These are phyloP conservation scores for Phytophthora cactorum DNA, from an alignment of 352 stramenopile species.

Conservation along the genomic window DNA sequence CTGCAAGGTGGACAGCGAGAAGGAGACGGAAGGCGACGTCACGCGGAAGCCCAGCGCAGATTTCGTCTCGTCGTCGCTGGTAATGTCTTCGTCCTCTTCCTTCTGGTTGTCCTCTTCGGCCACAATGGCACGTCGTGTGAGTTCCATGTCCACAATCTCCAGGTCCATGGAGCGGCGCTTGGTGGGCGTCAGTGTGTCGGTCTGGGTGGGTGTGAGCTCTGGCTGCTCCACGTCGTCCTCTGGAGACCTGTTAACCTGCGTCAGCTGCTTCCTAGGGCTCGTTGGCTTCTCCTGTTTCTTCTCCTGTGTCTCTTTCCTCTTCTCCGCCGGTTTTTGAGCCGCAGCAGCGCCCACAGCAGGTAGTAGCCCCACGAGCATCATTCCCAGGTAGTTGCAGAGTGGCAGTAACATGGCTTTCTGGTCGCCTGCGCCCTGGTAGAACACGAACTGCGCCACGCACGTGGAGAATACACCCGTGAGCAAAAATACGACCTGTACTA, in stretches of 20 bases:
- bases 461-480: constrained; percentile 87
- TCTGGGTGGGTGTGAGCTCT: constrained; percentile 28
- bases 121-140: constrained; percentile 49
- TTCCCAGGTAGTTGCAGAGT: constrained; percentile 87
- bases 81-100: constrained; percentile 20
- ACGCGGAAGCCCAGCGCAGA: constrained; percentile 18
- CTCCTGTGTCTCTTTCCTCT: constrained; percentile 3
- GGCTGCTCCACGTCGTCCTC: constrained; percentile 43
- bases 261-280: constrained; percentile 1
- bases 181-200: constrained; percentile 10
- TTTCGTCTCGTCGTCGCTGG: constrained; percentile 33
- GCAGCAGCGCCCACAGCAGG: constrained; percentile 29
- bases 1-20: constrained; percentile 63
- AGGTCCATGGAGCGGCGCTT: constrained; percentile 19
- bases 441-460: constrained; percentile 84
- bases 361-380: constrained; percentile 85
- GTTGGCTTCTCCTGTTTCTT: not conserved
- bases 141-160: constrained; percentile 42
- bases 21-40: constrained; percentile 39
- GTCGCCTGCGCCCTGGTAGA: constrained; percentile 83
- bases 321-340: constrained; percentile 7
- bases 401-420: constrained; percentile 87
- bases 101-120: constrained; percentile 32
- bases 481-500: constrained; percentile 77
- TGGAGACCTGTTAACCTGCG: constrained; percentile 5